Percentiles rank a stretch among this genome's conserved stretches.
Evolutionary conservation across 768 basidiomycete species (phyloP).

Genomic region (Leccinum broughii): DNA sequence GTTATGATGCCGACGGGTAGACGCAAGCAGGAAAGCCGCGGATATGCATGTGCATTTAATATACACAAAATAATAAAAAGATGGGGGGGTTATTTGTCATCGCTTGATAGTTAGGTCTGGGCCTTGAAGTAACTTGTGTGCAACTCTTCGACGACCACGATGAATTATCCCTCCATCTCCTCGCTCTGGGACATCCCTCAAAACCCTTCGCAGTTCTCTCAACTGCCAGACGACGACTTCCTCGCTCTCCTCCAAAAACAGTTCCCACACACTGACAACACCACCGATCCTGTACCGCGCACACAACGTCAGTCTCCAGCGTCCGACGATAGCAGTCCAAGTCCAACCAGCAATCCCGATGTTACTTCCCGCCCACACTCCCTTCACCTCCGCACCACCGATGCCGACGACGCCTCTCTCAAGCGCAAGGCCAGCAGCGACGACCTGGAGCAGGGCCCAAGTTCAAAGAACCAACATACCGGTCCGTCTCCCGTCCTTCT

Average conservation of each 20-base stretch:
- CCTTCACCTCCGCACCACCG: slow-evolving; percentile 30
- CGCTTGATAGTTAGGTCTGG: neutral
- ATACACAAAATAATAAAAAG: slow-evolving; percentile 6
- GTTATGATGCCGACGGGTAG: slow-evolving; percentile 6
- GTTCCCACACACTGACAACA: slow-evolving; percentile 44
- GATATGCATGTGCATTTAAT: slow-evolving; percentile 5
- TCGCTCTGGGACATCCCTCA: slow-evolving; percentile 71
- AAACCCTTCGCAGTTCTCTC: slow-evolving; percentile 53
- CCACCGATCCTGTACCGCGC: slow-evolving; percentile 51
- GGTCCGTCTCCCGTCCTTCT: slow-evolving; percentile 38
- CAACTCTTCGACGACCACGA: slow-evolving; percentile 10
- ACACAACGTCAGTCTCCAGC: slow-evolving; percentile 47
- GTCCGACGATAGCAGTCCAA: slow-evolving; percentile 78
- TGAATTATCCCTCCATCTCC: slow-evolving; percentile 42
- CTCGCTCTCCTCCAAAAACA: slow-evolving; percentile 77
- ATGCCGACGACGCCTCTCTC: slow-evolving; percentile 49
- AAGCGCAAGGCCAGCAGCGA: slow-evolving; percentile 80
- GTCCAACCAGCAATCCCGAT: slow-evolving; percentile 56
- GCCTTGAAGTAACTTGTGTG: neutral
- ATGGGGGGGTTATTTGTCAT: slow-evolving; percentile 9
- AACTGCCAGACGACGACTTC: slow-evolving; percentile 74
- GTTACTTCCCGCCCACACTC: slow-evolving; percentile 23
- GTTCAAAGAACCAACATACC: slow-evolving; percentile 64
- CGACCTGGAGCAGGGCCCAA: slow-evolving; percentile 63
- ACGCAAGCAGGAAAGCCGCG: slow-evolving; percentile 14